phyloP scores from a whole-genome alignment of 345 rosid genomes.

The Cardiospermum halicacabum region DNA sequence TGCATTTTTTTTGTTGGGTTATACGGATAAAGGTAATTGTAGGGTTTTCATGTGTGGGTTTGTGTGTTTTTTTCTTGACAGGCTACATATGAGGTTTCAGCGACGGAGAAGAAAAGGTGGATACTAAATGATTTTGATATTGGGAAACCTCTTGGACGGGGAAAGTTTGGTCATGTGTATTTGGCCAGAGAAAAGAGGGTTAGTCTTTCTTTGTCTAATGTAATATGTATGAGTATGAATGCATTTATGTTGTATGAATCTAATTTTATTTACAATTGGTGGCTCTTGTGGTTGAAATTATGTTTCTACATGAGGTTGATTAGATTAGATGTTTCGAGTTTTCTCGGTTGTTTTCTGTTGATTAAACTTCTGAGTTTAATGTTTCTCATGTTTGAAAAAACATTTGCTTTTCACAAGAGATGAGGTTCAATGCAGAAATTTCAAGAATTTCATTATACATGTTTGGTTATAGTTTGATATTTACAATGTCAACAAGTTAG shows the following conservation, averaged over 20 bases:
- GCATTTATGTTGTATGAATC: not conserved
- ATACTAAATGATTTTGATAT: conserved; percentile 78
- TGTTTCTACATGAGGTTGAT: not conserved
- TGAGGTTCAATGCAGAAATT: not conserved
- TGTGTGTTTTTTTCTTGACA: conserved; percentile 22
- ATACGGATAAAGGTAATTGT: not conserved
- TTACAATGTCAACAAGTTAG: not conserved
- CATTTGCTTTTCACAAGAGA: conserved; percentile 1
- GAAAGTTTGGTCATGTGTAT: conserved; percentile 95
- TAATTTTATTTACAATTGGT: not conserved
- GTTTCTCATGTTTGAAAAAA: not conserved
- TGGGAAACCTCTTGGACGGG: conserved; percentile 94
- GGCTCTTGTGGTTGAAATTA: not conserved
- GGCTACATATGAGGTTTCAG: conserved; percentile 54
- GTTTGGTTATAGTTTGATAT: not conserved
- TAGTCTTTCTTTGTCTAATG: conserved; percentile 7
- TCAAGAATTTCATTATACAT: not conserved
- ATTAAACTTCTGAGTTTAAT: not conserved
- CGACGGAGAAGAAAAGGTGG: conserved; percentile 66
- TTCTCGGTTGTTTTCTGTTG: not conserved
- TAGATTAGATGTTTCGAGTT: not conserved
- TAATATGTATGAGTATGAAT: not conserved
- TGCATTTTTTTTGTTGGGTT: not conserved
- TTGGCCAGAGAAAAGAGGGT: conserved; percentile 92
- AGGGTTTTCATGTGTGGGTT: conserved; percentile 3